Base-by-base conservation (phyloP, 805 yeast species). In the Diddensiella transvaalensis region DNA sequence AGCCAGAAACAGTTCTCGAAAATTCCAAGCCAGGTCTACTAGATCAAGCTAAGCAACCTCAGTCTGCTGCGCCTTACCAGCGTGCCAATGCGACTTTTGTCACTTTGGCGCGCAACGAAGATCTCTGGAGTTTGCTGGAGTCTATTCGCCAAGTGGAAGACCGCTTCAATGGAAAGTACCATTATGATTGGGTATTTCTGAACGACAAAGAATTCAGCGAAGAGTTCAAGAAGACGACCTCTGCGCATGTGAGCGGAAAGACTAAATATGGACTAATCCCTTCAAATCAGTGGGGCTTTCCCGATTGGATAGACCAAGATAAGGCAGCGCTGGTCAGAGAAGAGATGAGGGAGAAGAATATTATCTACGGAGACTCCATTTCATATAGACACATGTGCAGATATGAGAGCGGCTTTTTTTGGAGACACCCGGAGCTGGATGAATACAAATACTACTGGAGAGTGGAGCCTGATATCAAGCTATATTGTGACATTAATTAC, bases 101-200 rank as follows among this genome's bases (percentile, higher is more conserved):
- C 40, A 67, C 89, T 1, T 70, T 87, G 56, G 87, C 87, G 30
- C 74, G 93, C 60, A 82, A 87, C 66, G 60, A 68, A 22, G 96
- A 87, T 58, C 62, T 85, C 52, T 61, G 70, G 56, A 73, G 72
- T n/a, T 69, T 85, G 44, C 54, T 83, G 30, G 74, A 70, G 41
- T 79, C 93, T 3, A 82, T 88, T 51, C 74, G 83, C 48, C 73
- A 76, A 49, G 77, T 87, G 33, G 95, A 87, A 71, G 87, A 84
- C 65, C 76, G 90, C 47, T 89, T 89, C 71, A 89, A 91, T 70
- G 65, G 68, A 43, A 72, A 81, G 53, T 89, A 62, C 68, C 79
- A 85, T 55, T 90, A 90, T 65, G 95, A 88, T 63, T 90, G 96
- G 96, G 90, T 89, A 13, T 90, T 90, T 66, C 70, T 91, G 57